A percentile compares a stretch with the other conserved stretches of the same genome.
Evolutionary conservation across 805 yeast species (phyloP).

Genomic region (Martiniozyma abietophila): DNA sequence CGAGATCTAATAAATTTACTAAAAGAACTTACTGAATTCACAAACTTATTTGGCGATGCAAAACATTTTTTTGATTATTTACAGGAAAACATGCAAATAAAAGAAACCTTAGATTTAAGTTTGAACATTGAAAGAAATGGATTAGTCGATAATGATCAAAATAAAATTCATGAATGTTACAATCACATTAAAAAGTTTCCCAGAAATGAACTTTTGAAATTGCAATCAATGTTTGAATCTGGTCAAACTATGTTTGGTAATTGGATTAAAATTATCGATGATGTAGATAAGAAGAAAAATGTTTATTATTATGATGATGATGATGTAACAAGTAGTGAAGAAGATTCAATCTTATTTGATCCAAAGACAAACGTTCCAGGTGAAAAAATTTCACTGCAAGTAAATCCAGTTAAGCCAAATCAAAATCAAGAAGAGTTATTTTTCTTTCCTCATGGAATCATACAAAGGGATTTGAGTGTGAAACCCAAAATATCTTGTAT

Average conservation of each 20-base stretch:
- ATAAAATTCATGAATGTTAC: slow-evolving; percentile 13
- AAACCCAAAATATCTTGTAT: slow-evolving; percentile 32
- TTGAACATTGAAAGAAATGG: too few species aligned
- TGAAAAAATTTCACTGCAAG: slow-evolving; percentile 22
- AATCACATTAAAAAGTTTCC: slow-evolving; percentile 9
- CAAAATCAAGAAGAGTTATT: slow-evolving; percentile 11
- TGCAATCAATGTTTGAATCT: slow-evolving; percentile 1
- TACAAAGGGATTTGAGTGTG: slow-evolving; percentile 28
- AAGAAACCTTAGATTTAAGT: too few species aligned
- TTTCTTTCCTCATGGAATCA: slow-evolving; percentile 27
- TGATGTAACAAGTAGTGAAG: too few species aligned
- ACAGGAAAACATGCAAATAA: too few species aligned
- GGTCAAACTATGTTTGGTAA: slow-evolving; percentile 2
- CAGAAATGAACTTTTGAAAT: slow-evolving; percentile 6
- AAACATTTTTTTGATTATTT: too few species aligned
- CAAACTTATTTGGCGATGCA: too few species aligned
- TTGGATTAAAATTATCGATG: slow-evolving; percentile 6
- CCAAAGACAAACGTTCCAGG: slow-evolving; percentile 16
- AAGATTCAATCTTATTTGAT: too few species aligned
- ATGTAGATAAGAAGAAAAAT: neutral
- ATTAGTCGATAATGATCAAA: too few species aligned
- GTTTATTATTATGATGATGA: too few species aligned
- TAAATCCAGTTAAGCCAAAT: slow-evolving; percentile 24
- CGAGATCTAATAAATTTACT: too few species aligned
- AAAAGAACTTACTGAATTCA: too few species aligned